These are phyloP conservation scores for Penicillium tannophilum DNA, from an alignment of 495 filamentous ascomycete species.

Conservation along the genomic window DNA sequence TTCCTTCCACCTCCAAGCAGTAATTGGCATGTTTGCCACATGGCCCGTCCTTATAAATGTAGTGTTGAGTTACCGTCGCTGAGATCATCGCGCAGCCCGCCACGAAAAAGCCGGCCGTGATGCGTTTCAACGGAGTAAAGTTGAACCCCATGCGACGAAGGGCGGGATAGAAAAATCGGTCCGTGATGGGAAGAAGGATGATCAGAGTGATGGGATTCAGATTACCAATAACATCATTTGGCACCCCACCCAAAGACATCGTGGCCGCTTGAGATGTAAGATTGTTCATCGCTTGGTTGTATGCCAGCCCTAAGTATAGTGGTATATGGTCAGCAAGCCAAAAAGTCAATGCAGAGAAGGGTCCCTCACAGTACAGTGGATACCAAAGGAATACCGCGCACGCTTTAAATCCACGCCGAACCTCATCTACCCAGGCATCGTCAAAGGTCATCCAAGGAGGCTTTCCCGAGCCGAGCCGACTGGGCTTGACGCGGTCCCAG, in stretches of 20 bases:
- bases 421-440: slow-evolving; percentile 74
- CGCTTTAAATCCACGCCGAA: slow-evolving; percentile 66
- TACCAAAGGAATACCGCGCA: slow-evolving; percentile 71
- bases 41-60: slow-evolving; percentile 65
- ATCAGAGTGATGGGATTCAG: slow-evolving; percentile 75
- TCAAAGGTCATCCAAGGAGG: slow-evolving; percentile 71
- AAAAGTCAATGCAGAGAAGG: neutral
- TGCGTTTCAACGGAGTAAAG: slow-evolving; percentile 74
- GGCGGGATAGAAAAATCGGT: slow-evolving; percentile 67
- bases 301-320: slow-evolving; percentile 48
- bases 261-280: slow-evolving; percentile 74
- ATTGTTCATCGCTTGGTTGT: slow-evolving; percentile 66
- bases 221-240: slow-evolving; percentile 79
- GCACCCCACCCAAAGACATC: slow-evolving; percentile 69
- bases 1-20: slow-evolving; percentile 36
- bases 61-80: slow-evolving; percentile 66
- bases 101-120: slow-evolving; percentile 66
- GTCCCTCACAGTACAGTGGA: slow-evolving; percentile 61
- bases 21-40: slow-evolving; percentile 58
- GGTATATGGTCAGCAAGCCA: neutral
- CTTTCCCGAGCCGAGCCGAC: slow-evolving; percentile 41
- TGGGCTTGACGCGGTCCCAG: slow-evolving; percentile 71
- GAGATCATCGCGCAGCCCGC: slow-evolving; percentile 65
- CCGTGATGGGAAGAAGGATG: slow-evolving; percentile 77
- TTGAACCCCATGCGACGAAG: slow-evolving; percentile 63